Evolutionary conservation across 139 green algal genomes (phyloP).

Genomic region (Yamagishiella unicocca): DNA sequence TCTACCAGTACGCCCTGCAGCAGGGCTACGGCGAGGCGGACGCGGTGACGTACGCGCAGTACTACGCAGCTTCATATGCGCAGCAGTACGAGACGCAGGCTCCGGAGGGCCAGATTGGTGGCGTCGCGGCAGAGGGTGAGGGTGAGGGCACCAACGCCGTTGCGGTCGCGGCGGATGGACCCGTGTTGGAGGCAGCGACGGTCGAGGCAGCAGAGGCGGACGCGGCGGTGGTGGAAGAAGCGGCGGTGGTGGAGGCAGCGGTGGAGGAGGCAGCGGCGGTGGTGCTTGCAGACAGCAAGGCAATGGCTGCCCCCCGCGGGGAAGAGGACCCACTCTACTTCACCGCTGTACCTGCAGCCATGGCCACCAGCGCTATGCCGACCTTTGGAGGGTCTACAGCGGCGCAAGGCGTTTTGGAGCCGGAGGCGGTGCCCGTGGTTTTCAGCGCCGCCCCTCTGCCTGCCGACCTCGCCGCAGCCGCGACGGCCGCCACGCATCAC

Average conservation of each 20-base stretch:
- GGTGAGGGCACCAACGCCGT: neutral
- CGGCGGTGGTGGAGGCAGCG: neutral
- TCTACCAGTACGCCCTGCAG: constrained; percentile 62
- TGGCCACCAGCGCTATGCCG: too few species aligned
- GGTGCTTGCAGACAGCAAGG: too few species aligned
- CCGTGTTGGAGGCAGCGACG: neutral
- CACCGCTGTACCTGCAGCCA: too few species aligned
- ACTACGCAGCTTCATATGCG: constrained; percentile 22
- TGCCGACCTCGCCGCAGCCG: neutral
- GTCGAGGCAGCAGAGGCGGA: neutral
- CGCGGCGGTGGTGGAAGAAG: neutral
- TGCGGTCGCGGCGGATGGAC: neutral
- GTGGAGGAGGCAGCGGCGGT: neutral
- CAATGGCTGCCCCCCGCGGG: too few species aligned
- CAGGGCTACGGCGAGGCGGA: constrained; percentile 36
- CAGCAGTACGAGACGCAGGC: constrained; percentile 30
- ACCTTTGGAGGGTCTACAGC: too few species aligned
- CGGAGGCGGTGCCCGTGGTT: neutral
- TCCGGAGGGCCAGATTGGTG: constrained; percentile 12
- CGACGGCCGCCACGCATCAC: neutral
- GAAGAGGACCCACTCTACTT: too few species aligned
- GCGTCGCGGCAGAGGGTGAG: neutral
- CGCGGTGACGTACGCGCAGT: constrained; percentile 38
- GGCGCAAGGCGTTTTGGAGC: too few species aligned
- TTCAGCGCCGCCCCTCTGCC: neutral